Conservation (phyloP, 352 stramenopile genomes). For the Poterioochromonas sp. region DNA sequence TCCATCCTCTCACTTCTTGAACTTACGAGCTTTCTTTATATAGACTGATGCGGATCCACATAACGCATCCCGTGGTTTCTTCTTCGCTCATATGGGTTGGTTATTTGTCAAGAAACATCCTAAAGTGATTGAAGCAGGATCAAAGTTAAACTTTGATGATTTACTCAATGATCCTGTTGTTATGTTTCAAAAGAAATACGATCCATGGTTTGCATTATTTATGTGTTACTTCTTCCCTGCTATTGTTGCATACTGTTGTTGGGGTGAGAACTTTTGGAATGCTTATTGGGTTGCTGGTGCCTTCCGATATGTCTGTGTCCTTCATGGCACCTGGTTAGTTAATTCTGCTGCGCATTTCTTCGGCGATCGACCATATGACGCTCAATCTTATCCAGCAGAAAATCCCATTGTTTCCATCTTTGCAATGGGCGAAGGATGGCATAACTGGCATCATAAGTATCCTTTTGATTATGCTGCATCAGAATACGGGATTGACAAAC, state of each 20-base stretch:
- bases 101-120: constrained; percentile 93
- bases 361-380: constrained; percentile 91
- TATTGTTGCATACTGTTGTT: constrained; percentile 67
- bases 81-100: constrained; percentile 98
- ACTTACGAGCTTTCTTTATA: not conserved
- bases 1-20: not conserved
- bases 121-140: constrained; percentile 62
- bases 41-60: constrained; percentile 68
- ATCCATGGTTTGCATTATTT: constrained; percentile 92
- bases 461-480: constrained; percentile 97
- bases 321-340: constrained; percentile 96
- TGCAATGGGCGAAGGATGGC: constrained; percentile 91
- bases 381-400: constrained; percentile 85
- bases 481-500: constrained; percentile 83
- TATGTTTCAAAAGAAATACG: constrained; percentile 86
- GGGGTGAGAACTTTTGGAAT: constrained; percentile 84
- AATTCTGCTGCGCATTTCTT: constrained; percentile 96
- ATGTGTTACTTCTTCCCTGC: constrained; percentile 94
- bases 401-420: constrained; percentile 91
- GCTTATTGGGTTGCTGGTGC: constrained; percentile 88
- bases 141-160: constrained; percentile 91
- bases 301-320: constrained; percentile 80
- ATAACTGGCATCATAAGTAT: constrained; percentile 99
- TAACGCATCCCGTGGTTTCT: constrained; percentile 93
- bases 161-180: constrained; percentile 89